A percentile compares a stretch with the other conserved stretches of the same genome.
These are phyloP conservation scores for Dryas integrifolia DNA, from an alignment of 331 rosid species.

Conservation along the genomic window DNA sequence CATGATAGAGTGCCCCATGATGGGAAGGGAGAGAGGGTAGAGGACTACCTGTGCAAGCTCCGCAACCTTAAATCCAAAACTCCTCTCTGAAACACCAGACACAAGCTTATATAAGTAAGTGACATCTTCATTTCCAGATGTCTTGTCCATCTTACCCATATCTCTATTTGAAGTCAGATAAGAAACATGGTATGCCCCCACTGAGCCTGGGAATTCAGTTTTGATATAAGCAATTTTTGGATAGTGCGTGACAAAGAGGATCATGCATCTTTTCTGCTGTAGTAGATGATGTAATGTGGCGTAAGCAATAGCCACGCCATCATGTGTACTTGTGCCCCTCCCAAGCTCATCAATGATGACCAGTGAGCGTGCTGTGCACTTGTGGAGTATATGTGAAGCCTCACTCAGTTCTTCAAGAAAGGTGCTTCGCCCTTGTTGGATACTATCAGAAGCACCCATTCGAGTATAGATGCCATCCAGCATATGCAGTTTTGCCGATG, in stretches of 20 bases:
- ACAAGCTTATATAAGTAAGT: slow-evolving; percentile 87
- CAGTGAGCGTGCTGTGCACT: slow-evolving; percentile 63
- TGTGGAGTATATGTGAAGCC: slow-evolving; percentile 73
- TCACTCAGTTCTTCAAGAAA: slow-evolving; percentile 87
- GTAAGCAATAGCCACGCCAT: slow-evolving; percentile 88
- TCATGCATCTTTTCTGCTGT: slow-evolving; percentile 64
- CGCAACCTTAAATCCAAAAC: slow-evolving; percentile 94
- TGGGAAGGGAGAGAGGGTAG: not conserved
- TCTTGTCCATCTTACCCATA: slow-evolving; percentile 17
- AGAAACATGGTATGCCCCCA: slow-evolving; percentile 76
- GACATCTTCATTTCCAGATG: slow-evolving; percentile 53
- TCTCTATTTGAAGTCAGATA: slow-evolving; percentile 61
- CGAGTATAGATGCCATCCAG: slow-evolving; percentile 80
- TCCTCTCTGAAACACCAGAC: slow-evolving; percentile 73
- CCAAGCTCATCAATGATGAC: slow-evolving; percentile 95
- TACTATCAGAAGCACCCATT: slow-evolving; percentile 97
- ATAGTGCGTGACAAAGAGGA: slow-evolving; percentile 92
- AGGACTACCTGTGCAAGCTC: slow-evolving; percentile 85
- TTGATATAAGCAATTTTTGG: slow-evolving; percentile 66
- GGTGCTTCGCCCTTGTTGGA: slow-evolving; percentile 93
- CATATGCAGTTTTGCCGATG: slow-evolving; percentile 76
- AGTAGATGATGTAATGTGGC: slow-evolving; percentile 79
- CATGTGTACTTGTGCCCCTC: slow-evolving; percentile 97
- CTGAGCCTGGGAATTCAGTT: slow-evolving; percentile 71
- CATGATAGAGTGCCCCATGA: not conserved